Percentiles rank a stretch among this genome's conserved stretches.
Conservation (phyloP, 2,329 filamentous ascomycete genomes). For the Phoma sp. region DNA sequence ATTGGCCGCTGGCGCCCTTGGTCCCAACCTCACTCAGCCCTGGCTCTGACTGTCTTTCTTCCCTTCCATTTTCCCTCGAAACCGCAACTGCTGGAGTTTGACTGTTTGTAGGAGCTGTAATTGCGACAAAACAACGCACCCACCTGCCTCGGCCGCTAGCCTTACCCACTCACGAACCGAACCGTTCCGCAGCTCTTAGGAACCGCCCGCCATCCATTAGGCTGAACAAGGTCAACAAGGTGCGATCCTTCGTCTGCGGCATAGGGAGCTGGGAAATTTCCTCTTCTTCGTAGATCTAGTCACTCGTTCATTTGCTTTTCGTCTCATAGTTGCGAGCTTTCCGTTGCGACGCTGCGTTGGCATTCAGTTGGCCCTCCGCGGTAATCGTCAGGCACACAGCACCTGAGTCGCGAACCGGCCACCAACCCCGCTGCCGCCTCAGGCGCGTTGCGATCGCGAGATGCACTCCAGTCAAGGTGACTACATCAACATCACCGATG, state of each 20-base stretch:
- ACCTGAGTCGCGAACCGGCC: slow-evolving; percentile 30
- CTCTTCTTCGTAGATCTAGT: not conserved
- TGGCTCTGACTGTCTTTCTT: slow-evolving; percentile 11
- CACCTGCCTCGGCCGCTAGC: slow-evolving; percentile 20
- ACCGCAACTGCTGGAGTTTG: not conserved
- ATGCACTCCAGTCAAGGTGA: slow-evolving; percentile 41
- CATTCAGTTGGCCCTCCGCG: not conserved
- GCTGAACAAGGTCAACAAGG: slow-evolving; percentile 16
- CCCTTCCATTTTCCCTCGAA: slow-evolving; percentile 1
- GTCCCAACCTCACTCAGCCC: slow-evolving; percentile 19
- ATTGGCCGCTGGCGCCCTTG: slow-evolving; percentile 15
- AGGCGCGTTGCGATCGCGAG: slow-evolving; percentile 32
- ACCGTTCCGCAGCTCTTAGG: slow-evolving; percentile 17
- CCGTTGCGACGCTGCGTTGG: slow-evolving; percentile 4
- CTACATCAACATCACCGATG: slow-evolving; percentile 41
- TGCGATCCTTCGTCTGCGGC: slow-evolving; percentile 13
- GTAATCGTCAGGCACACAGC: slow-evolving; percentile 20
- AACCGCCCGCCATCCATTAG: slow-evolving; percentile 17
- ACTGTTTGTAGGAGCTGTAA: slow-evolving; percentile 3
- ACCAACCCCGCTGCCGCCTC: slow-evolving; percentile 23
- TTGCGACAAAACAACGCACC: slow-evolving; percentile 2
- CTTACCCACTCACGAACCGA: slow-evolving; percentile 20
- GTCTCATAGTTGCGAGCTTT: not conserved
- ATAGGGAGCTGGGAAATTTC: not conserved
- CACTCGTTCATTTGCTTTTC: slow-evolving; percentile 8